Percentiles rank a stretch among this genome's conserved stretches.
phyloP scores from a whole-genome alignment of 495 filamentous ascomycete species.

The Cairneyella variabilis region DNA sequence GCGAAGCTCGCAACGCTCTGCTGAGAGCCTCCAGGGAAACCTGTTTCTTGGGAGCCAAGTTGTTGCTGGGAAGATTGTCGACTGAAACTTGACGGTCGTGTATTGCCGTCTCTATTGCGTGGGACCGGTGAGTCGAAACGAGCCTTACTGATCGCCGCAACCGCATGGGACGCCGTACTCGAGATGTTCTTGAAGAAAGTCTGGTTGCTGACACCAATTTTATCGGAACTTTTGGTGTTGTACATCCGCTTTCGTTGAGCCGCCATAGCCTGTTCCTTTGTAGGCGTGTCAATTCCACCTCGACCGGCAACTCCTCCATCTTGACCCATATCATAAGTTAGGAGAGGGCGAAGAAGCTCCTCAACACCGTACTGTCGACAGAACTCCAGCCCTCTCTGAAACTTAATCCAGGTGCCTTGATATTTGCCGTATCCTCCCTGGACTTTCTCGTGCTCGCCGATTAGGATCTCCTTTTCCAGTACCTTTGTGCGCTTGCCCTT shows the following conservation, averaged over 20 bases:
- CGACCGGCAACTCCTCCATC: constrained; percentile 61
- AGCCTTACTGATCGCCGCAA: constrained; percentile 93
- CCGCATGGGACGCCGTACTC: constrained; percentile 82
- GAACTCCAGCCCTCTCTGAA: constrained; percentile 83
- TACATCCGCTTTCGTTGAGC: constrained; percentile 91
- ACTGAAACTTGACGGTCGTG: constrained; percentile 48
- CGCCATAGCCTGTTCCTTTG: constrained; percentile 99
- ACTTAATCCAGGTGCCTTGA: constrained; percentile 97
- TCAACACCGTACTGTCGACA: constrained; percentile 93
- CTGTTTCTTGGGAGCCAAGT: constrained; percentile 59
- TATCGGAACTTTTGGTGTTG: constrained; percentile 71
- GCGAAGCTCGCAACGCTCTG: constrained; percentile 62
- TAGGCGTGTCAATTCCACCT: constrained; percentile 78
- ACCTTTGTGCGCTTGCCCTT: constrained; percentile 98
- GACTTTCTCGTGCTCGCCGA: constrained; percentile 95
- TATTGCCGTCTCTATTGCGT: constrained; percentile 41
- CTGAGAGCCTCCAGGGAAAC: constrained; percentile 54
- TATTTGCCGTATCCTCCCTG: constrained; percentile 99
- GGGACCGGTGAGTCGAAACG: constrained; percentile 84
- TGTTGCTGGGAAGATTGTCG: constrained; percentile 61
- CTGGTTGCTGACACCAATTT: constrained; percentile 60
- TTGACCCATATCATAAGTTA: constrained; percentile 83
- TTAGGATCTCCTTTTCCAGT: constrained; percentile 93
- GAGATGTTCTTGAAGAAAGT: constrained; percentile 98
- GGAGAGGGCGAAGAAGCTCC: constrained; percentile 74